phyloP scores from a whole-genome alignment of 2,329 filamentous ascomycete species.

The Colletotrichum sp. region DNA sequence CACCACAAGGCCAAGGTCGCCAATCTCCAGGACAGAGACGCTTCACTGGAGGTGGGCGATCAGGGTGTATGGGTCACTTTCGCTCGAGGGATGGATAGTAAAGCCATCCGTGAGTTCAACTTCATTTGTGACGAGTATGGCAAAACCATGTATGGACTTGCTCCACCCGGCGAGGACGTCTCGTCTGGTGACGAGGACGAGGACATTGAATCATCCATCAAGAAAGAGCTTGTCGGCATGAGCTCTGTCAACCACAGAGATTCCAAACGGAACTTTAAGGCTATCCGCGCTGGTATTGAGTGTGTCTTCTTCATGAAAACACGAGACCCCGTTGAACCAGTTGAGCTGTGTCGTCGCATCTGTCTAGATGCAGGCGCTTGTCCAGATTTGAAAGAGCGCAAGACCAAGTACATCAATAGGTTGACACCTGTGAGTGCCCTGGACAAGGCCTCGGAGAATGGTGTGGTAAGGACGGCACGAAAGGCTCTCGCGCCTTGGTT shows the following conservation, averaged over 20 bases:
- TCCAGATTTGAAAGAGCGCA: slow-evolving; percentile 45
- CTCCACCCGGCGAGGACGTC: slow-evolving; percentile 36
- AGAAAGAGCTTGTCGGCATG: slow-evolving; percentile 72
- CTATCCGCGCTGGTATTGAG: slow-evolving; percentile 61
- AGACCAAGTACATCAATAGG: slow-evolving; percentile 63
- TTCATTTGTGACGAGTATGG: slow-evolving; percentile 74
- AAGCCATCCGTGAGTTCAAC: slow-evolving; percentile 71
- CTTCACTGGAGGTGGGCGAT: slow-evolving; percentile 68
- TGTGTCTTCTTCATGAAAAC: slow-evolving; percentile 70
- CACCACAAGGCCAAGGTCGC: slow-evolving; percentile 59
- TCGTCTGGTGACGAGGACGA: slow-evolving; percentile 46
- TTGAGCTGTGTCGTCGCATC: slow-evolving; percentile 57
- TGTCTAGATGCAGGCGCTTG: slow-evolving; percentile 58
- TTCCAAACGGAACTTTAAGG: slow-evolving; percentile 54
- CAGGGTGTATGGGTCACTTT: slow-evolving; percentile 81
- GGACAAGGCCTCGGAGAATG: slow-evolving; percentile 72
- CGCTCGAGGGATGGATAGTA: slow-evolving; percentile 72
- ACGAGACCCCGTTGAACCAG: slow-evolving; percentile 58
- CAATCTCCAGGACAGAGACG: slow-evolving; percentile 45
- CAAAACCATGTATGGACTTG: slow-evolving; percentile 63
- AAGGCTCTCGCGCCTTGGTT: slow-evolving; percentile 71
- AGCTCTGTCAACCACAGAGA: slow-evolving; percentile 41
- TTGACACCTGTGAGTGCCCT: slow-evolving; percentile 57
- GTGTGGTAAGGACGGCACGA: slow-evolving; percentile 68
- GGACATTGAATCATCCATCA: slow-evolving; percentile 78